These are phyloP conservation scores for Chaetomidium leptoderma DNA, from an alignment of 495 filamentous ascomycete species.

Conservation along the genomic window DNA sequence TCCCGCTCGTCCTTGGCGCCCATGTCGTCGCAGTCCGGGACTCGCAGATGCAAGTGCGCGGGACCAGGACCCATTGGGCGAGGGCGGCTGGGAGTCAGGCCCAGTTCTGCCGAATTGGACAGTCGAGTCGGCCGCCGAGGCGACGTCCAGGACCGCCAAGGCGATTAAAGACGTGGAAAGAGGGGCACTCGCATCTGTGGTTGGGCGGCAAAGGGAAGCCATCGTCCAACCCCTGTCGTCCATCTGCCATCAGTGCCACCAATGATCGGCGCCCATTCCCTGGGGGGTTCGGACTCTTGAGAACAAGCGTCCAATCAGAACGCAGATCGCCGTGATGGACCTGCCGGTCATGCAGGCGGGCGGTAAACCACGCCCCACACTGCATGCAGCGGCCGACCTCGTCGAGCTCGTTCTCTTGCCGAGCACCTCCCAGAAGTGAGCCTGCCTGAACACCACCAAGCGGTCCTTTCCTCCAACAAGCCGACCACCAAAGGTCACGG, in stretches of 20 bases:
- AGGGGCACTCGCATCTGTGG: slow-evolving; percentile 24
- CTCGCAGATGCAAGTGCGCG: slow-evolving; percentile 29
- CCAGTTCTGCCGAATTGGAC: slow-evolving; percentile 30
- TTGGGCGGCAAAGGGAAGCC: slow-evolving; percentile 30
- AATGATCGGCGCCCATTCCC: slow-evolving; percentile 18
- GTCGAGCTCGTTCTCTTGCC: no score
- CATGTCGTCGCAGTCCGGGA: slow-evolving; percentile 25
- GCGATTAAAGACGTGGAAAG: slow-evolving; percentile 5
- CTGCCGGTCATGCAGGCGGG: slow-evolving; percentile 35
- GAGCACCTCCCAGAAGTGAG: no score
- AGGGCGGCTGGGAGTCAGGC: slow-evolving; percentile 21
- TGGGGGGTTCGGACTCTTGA: neutral
- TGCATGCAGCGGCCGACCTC: slow-evolving; percentile 16
- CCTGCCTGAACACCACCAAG: no score
- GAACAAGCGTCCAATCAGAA: slow-evolving; percentile 32
- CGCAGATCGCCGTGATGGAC: slow-evolving; percentile 30
- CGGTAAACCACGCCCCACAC: slow-evolving; percentile 35
- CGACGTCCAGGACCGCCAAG: slow-evolving; percentile 18
- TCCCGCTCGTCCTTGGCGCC: slow-evolving; percentile 26
- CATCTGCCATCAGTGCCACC: slow-evolving; percentile 25
- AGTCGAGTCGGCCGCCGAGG: slow-evolving; percentile 18
- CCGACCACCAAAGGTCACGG: no score
- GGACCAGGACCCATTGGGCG: slow-evolving; percentile 29
- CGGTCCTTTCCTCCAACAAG: no score
- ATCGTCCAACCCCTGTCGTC: slow-evolving; percentile 19